phyloP scores from a whole-genome alignment of 768 basidiomycete genomes.

The Termitomyces sp. region DNA sequence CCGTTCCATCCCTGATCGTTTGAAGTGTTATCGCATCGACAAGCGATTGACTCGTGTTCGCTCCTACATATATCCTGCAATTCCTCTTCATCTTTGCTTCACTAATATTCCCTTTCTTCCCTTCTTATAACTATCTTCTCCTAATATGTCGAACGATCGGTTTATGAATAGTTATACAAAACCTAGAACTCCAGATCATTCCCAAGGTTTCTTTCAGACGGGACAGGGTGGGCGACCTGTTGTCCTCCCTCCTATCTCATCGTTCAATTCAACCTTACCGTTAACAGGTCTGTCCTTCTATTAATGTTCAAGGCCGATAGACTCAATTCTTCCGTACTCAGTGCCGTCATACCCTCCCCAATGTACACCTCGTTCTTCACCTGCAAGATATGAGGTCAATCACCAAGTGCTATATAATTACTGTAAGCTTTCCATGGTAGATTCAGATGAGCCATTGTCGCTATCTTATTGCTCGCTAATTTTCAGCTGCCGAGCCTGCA shows the following conservation, averaged over 20 bases:
- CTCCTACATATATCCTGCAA: constrained; percentile 42
- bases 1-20: constrained; percentile 38
- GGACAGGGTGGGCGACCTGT: constrained; percentile 88
- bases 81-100: constrained; percentile 39
- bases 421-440: constrained; percentile 24
- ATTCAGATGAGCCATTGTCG: constrained; percentile 15
- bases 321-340: constrained; percentile 55
- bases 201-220: constrained; percentile 68
- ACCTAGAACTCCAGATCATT: constrained; percentile 66
- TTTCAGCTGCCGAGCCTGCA: constrained; percentile 41
- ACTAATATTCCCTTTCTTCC: constrained; percentile 49
- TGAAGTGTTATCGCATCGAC: constrained; percentile 31
- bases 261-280: constrained; percentile 83
- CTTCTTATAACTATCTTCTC: constrained; percentile 53
- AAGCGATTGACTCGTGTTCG: constrained; percentile 20
- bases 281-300: constrained; percentile 79
- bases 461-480: constrained; percentile 30
- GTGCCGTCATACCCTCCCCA: constrained; percentile 56
- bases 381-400: constrained; percentile 53
- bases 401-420: constrained; percentile 42
- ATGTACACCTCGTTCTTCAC: constrained; percentile 59
- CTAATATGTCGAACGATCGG: constrained; percentile 73
- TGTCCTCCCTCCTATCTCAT: constrained; percentile 82
- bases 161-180: constrained; percentile 56
- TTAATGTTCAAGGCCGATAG: constrained; percentile 44